Conservation (phyloP, 352 stramenopile genomes). For the Phytophthora megakarya region DNA sequence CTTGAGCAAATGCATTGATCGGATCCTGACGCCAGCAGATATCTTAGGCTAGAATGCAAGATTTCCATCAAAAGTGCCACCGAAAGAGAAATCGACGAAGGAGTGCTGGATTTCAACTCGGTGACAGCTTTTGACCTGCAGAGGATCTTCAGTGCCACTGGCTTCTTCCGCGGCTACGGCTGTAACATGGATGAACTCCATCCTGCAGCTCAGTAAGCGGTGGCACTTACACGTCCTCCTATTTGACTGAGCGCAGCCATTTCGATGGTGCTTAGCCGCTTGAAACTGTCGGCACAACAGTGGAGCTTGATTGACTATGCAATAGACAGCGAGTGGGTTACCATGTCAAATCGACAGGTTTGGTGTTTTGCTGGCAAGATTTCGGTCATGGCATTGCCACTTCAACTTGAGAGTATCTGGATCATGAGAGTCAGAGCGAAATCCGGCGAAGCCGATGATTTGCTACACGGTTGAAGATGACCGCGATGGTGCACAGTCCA, state of each 20-base stretch:
- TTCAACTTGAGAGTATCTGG: slow-evolving; percentile 37
- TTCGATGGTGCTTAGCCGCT: slow-evolving; percentile 2
- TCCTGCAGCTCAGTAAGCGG: slow-evolving; percentile 11
- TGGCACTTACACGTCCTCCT: slow-evolving; percentile 1
- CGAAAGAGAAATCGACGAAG: slow-evolving; percentile 27
- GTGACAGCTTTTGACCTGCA: slow-evolving; percentile 7
- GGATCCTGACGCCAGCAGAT: no score
- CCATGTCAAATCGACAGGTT: slow-evolving; percentile 14
- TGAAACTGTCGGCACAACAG: slow-evolving; percentile 14
- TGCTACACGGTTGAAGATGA: slow-evolving; percentile 19
- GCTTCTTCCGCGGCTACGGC: slow-evolving; percentile 10
- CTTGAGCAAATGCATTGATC: no score
- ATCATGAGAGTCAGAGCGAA: slow-evolving; percentile 29
- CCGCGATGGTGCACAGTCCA: slow-evolving; percentile 13
- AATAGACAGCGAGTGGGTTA: slow-evolving; percentile 15
- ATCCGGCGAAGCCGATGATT: slow-evolving; percentile 13
- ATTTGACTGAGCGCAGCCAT: background rate
- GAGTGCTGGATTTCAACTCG: slow-evolving; percentile 12
- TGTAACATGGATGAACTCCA: slow-evolving; percentile 15
- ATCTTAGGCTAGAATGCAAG: no score
- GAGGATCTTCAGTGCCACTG: slow-evolving; percentile 23
- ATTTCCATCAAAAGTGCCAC: no score
- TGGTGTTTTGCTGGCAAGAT: background rate
- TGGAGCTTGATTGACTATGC: background rate
- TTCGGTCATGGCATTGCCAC: background rate